Base-by-base conservation (phyloP, 164 flowering plant species). In the Litsea cubeba region DNA sequence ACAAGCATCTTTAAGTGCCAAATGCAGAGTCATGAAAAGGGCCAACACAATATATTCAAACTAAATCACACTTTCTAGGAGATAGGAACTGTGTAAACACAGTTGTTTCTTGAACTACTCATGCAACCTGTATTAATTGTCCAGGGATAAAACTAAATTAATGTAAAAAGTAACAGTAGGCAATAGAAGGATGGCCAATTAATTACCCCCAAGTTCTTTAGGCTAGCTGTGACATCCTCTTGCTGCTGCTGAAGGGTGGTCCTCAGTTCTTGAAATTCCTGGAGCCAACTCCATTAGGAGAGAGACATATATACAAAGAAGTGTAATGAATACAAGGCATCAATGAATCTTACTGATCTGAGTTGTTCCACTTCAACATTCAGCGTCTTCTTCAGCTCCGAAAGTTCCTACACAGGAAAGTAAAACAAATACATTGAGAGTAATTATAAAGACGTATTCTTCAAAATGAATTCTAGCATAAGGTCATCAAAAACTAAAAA, bases 321-420 rank as follows among this genome's bases (percentile, higher is more conserved):
- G 17, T 5, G 69, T 67, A 5, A 25, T 64, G 5, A 46, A 15
- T 23, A 71, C 14, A 71, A 24, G 14, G 69, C n/a, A 49, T 20
- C 15, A 40, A 24, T 24, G 24, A 30, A 30, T 17, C 92, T 87
- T 71, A 94, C 98, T 17, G 92, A 72, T 83, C 88, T 85, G 25
- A 95, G 90, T 71, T 93, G 93, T 20, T 88, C 97, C 72, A 93
- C 97, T 84, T 95, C 98, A 68, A 83, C 86, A 79, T 90, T 88
- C 10, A 95, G 91, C 23, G 98, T 83, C 73, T 88, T 86, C 86
- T 91, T 93, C n/a, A 93, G 87, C 14, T 85, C 97, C 15, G 90
- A 76, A 66, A 95, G 89, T 80, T 95, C 98, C 98, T 95, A 85
- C 18, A 46, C 12, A 25, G 11, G 35, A 66, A 66, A 30, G 28